These are phyloP conservation scores for Ascochyta lentis DNA, from an alignment of 2,329 filamentous ascomycete genomes.

Conservation along the genomic window DNA sequence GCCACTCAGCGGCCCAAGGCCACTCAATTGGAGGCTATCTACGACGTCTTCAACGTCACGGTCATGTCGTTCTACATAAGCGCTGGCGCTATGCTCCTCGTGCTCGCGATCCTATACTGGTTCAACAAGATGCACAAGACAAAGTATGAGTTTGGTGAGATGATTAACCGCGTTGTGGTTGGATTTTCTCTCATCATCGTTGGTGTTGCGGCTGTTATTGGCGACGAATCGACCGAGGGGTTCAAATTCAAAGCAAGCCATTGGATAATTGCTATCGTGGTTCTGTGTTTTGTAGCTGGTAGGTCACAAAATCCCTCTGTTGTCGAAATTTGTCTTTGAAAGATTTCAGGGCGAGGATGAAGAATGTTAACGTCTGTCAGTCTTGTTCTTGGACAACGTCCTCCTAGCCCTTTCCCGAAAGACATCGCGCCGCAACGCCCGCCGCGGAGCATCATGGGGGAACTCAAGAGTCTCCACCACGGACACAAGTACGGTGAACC, in stretches of 20 bases:
- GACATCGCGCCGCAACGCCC: slow-evolving; percentile 13
- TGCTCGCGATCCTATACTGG: slow-evolving; percentile 65
- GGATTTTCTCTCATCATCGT: slow-evolving; percentile 31
- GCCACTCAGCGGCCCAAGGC: not conserved
- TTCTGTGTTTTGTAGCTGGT: slow-evolving; percentile 27
- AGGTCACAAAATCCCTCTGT: not conserved
- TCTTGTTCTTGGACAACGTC: slow-evolving; percentile 26
- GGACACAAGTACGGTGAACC: slow-evolving; percentile 6
- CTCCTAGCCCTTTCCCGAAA: slow-evolving; percentile 21
- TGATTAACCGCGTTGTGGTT: slow-evolving; percentile 32
- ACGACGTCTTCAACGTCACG: slow-evolving; percentile 31
- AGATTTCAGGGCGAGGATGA: not conserved
- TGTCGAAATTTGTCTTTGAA: not conserved
- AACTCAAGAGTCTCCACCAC: slow-evolving; percentile 4
- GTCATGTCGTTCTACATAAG: slow-evolving; percentile 37
- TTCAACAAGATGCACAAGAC: slow-evolving; percentile 52
- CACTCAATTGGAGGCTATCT: slow-evolving; percentile 23
- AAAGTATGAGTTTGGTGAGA: slow-evolving; percentile 39
- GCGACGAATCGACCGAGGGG: slow-evolving; percentile 25
- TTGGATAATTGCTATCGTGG: slow-evolving; percentile 32
- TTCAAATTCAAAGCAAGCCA: slow-evolving; percentile 32
- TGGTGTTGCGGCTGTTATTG: slow-evolving; percentile 26
- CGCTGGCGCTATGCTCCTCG: slow-evolving; percentile 53
- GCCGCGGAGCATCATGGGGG: slow-evolving; percentile 15
- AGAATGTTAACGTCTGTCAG: slow-evolving; percentile 4